A percentile compares a stretch with the other conserved stretches of the same genome.
phyloP scores from a whole-genome alignment of 148 eudicot genomes.

The Agrostemma githago region DNA sequence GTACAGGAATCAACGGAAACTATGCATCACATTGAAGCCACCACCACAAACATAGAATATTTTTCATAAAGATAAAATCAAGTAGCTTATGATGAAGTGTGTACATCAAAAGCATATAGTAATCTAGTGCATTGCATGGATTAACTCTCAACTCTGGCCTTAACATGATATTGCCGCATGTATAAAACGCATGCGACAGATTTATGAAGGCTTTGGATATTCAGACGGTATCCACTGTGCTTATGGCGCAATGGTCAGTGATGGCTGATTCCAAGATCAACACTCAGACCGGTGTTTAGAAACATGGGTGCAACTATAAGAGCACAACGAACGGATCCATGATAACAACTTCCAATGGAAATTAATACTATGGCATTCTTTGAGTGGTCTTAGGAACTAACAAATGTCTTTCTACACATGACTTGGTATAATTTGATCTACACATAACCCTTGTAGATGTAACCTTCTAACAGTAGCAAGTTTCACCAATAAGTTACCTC shows the following conservation, averaged over 20 bases:
- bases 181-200: no score
- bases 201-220: no score
- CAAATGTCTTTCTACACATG: no score
- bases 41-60: constrained; percentile 17
- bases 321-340: no score
- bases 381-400: neutral
- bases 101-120: neutral
- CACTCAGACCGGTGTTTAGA: no score
- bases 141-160: neutral
- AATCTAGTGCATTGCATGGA: neutral
- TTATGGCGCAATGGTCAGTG: neutral
- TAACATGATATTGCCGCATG: neutral
- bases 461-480: no score
- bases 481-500: no score
- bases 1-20: constrained; percentile 13
- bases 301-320: no score
- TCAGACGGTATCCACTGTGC: no score
- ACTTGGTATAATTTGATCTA: no score
- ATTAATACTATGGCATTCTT: neutral
- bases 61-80: neutral
- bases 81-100: constrained; percentile 2
- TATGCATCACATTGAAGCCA: constrained; percentile 1
- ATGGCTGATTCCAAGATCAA: no score
- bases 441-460: no score
- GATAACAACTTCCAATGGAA: neutral